phyloP scores from a whole-genome alignment of 768 basidiomycete genomes.

The Boletus pseudo-olivaceus region DNA sequence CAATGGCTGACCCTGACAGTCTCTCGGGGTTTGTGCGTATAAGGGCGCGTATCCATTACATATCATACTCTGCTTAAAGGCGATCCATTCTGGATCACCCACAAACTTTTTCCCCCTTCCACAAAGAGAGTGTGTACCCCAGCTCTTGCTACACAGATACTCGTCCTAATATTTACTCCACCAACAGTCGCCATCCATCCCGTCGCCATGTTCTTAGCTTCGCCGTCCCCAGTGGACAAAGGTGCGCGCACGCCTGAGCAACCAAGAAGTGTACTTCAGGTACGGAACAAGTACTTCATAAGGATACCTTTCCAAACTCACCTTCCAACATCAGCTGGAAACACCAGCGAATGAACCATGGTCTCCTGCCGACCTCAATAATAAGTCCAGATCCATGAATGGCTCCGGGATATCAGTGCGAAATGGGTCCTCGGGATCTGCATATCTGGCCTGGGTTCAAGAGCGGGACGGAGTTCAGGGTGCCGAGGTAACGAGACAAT shows the following conservation, averaged over 20 bases:
- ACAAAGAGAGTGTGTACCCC: neutral
- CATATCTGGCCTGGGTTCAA: neutral
- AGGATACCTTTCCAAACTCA: neutral
- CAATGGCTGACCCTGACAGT: no score
- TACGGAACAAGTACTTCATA: neutral
- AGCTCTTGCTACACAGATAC: neutral
- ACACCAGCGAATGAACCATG: neutral
- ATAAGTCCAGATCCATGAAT: neutral
- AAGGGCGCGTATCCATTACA: no score
- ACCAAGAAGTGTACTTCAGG: neutral
- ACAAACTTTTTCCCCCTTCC: neutral
- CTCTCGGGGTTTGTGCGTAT: no score
- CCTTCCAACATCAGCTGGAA: neutral
- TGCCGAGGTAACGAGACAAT: neutral
- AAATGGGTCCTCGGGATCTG: neutral
- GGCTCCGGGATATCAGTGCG: neutral
- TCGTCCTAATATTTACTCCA: neutral
- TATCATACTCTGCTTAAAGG: no score
- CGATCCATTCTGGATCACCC: neutral
- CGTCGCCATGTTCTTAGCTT: neutral
- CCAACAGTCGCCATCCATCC: neutral
- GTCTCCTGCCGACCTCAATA: neutral
- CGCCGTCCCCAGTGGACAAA: neutral
- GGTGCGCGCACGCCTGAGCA: neutral
- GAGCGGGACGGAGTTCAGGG: neutral